Conservation (phyloP, 2,329 filamentous ascomycete genomes). For the Gaeumannomyces sp. region DNA sequence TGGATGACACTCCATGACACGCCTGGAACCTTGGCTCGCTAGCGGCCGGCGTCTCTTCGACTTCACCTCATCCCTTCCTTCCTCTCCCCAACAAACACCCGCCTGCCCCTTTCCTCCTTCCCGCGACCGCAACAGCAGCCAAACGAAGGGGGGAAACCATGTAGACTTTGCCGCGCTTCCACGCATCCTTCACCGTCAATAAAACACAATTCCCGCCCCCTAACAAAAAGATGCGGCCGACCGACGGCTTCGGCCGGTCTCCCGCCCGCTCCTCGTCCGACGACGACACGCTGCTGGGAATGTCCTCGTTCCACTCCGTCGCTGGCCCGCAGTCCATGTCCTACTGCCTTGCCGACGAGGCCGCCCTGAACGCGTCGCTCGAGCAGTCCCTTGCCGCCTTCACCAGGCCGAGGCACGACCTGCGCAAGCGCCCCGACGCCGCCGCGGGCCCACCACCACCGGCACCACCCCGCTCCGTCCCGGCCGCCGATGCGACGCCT, state of each 20-base stretch:
- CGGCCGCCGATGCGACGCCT: background rate
- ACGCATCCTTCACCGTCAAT: background rate
- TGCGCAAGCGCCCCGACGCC: background rate
- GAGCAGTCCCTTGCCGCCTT: slow-evolving; percentile 19
- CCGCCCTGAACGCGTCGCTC: slow-evolving; percentile 35
- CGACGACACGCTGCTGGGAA: slow-evolving; percentile 20
- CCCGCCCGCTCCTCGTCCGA: slow-evolving; percentile 32
- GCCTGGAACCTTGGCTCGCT: background rate
- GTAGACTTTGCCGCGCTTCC: background rate
- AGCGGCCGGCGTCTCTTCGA: too few relatives aligned
- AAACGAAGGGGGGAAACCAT: background rate
- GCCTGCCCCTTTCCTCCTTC: too few relatives aligned
- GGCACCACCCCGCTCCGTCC: background rate
- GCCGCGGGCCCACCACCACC: background rate
- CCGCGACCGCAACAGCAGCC: too few relatives aligned
- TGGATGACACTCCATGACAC: background rate
- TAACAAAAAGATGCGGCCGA: slow-evolving; percentile 35
- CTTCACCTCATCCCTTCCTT: too few relatives aligned
- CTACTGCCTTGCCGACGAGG: slow-evolving; percentile 44
- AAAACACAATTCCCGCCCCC: background rate
- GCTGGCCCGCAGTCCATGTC: slow-evolving; percentile 37
- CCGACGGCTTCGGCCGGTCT: slow-evolving; percentile 33
- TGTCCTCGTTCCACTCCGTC: slow-evolving; percentile 21
- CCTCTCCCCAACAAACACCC: too few relatives aligned
- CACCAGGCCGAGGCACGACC: slow-evolving; percentile 5